Evolutionary conservation across 139 green algal genomes (phyloP), one percentile per base, ranked within the genome.

Genomic region (Volvox reticuliferus): DNA sequence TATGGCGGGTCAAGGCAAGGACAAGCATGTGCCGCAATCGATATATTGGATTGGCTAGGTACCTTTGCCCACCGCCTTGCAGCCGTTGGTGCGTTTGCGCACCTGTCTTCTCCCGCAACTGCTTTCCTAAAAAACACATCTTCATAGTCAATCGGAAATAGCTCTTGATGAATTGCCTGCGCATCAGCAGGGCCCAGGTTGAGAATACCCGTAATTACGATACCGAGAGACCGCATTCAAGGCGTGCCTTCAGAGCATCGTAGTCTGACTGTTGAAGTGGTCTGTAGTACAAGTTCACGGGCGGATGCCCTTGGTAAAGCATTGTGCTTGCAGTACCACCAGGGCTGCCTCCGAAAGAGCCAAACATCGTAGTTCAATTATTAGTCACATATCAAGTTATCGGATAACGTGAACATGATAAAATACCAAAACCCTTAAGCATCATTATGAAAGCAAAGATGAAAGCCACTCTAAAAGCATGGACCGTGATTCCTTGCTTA

Each of bases 71-170:
- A 55, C 44, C 44, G 44, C 44, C 44, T 55, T 55, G 44, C 65
- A 5, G 79, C 36, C 65, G 65, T 73, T 73, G 65, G 65, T 24
- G 65, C 65, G 21, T 14, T 37, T 75, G 19, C 89, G 22, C 33
- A 93, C 92, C 92, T 87, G 86, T 95, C 93, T 14, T 87, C 22
- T 12, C 71, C 89, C 5, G 68, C 62, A 0, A 89, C 88, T 24
- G 93, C 93, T n/a, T 94, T 95, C 1, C 82, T 61, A 12, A 94
- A 95, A 36, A 95, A 95, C 0, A 21, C 26, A 20, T 93, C 92
- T 65, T 96, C 93, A 78, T 96, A 96, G 83, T 96, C 92, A 3
- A 96, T 93, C 0, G 93, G 93, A 65, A 95, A 95, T 13, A 95
- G 67, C 6, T 82, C 76, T 20, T 37, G 75, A 77, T 95, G 93